A percentile compares a stretch with the other conserved stretches of the same genome.
Evolutionary conservation across 1,284 basidiomycete species (phyloP).

Genomic region (Salmacisia buchloeana): DNA sequence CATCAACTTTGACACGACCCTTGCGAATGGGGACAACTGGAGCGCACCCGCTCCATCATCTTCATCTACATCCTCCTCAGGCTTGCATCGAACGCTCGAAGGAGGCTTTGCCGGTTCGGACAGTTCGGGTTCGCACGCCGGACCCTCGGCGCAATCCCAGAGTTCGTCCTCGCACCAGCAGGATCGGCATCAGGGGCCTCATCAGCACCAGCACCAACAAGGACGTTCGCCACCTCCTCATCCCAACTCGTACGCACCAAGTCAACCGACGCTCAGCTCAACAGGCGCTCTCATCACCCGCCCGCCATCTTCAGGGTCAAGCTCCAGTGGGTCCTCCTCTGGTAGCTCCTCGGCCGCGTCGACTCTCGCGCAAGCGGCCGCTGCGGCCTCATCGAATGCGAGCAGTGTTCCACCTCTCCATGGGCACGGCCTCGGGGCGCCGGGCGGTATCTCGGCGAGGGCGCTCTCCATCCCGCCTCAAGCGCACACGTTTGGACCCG

Average conservation of each 20-base stretch:
- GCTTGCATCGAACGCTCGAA: neutral
- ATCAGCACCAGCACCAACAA: neutral
- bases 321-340: neutral
- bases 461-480: neutral
- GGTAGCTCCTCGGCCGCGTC: neutral
- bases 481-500: neutral
- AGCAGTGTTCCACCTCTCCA: neutral
- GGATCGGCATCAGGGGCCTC: neutral
- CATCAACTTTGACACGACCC: neutral
- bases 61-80: neutral
- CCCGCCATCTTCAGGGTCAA: neutral
- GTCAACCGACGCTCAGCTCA: neutral
- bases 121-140: neutral
- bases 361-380: neutral
- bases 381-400: neutral
- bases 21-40: neutral
- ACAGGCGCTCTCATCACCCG: neutral
- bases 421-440: neutral
- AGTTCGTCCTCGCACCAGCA: neutral
- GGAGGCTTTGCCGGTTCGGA: neutral
- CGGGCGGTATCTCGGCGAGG: conserved; percentile 2
- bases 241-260: neutral
- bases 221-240: neutral
- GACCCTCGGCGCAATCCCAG: neutral
- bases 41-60: too few relatives aligned